Base-by-base conservation (phyloP, 192 early-diverging fungal genomes). In the Backusella circina region DNA sequence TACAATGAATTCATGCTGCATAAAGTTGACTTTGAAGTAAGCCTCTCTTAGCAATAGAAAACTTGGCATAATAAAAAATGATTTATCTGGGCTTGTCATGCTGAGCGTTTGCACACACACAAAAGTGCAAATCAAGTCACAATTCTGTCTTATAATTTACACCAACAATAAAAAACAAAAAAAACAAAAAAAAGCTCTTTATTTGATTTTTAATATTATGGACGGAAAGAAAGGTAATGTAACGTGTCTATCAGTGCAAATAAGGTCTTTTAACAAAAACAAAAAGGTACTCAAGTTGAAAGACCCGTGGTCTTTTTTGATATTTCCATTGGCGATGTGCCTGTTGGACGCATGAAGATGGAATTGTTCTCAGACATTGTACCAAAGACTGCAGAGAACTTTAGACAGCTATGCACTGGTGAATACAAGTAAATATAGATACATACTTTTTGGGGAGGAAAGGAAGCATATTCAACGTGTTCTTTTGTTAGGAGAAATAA, bases 341-440 rank as follows among this genome's bases (percentile, higher is more conserved):
- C 87, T 9, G 84, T 86, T 12, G 88, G 86, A 35, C 80, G 88
- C n/a, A 90, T 90, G 80, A 90, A 89, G 80, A 91, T 91, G 88
- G 91, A 91, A 75, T 80, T 90, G 30, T 94, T 93, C 79, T 88
- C 88, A 1, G 87, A 92, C 51, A 85, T 86, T 67, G 90, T 90
- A 0, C 93, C 93, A 18, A 90, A 88, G 68, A 94, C 92, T 1
- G 92, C 90, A 8, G 93, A 94, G 77, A 95, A 94, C 82, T 94
- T 96, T 80, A 87, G 94, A 73, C 96, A 97, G 83, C 74, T 97
- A 10, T 97, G 96, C 76, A 96, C 95, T 28, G 96, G 96, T 54
- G 96, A 97, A 87, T 93, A 89, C 86, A 90, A 87, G 85, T 86
- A 77, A 67, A 69, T 72, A 38, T n/a, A 6, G 3, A 44, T 41